Percentiles rank a stretch among this genome's conserved stretches.
These are phyloP conservation scores for Rhodotorula sp. DNA, from an alignment of 1,284 basidiomycete species.

Conservation along the genomic window DNA sequence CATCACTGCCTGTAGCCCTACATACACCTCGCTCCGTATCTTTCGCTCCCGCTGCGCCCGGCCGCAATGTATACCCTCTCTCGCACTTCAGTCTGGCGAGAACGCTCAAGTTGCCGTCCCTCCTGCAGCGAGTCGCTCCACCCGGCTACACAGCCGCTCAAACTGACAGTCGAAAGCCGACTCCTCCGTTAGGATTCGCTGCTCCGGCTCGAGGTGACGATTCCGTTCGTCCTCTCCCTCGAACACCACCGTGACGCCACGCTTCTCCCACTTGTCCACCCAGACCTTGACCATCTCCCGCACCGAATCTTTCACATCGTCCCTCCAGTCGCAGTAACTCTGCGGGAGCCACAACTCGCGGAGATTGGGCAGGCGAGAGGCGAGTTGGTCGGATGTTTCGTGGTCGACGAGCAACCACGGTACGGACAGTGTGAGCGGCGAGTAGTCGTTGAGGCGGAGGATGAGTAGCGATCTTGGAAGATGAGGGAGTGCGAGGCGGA, in stretches of 20 bases:
- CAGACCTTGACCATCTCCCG: neutral
- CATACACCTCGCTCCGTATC: neutral
- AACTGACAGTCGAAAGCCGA: neutral
- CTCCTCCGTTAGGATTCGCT: neutral
- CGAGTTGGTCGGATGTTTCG: neutral
- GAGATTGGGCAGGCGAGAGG: neutral
- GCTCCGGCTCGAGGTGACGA: neutral
- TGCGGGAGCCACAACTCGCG: conserved; percentile 9
- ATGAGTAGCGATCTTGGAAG: neutral
- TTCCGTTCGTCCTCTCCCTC: conserved; percentile 5
- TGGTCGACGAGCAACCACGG: conserved; percentile 11
- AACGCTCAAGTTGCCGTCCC: neutral
- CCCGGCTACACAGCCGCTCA: neutral
- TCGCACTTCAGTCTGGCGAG: neutral
- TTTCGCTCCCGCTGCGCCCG: neutral
- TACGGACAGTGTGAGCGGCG: neutral
- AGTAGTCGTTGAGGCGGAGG: conserved; percentile 11
- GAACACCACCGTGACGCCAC: neutral
- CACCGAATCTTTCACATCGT: neutral
- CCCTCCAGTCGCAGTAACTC: conserved; percentile 6
- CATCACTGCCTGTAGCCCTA: neutral
- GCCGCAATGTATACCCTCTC: neutral
- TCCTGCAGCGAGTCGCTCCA: neutral
- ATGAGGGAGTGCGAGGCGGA: neutral
- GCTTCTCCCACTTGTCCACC: neutral